Evolutionary conservation across 2,329 filamentous ascomycete genomes (phyloP).

Genomic region (Cladophialophora exuberans): DNA sequence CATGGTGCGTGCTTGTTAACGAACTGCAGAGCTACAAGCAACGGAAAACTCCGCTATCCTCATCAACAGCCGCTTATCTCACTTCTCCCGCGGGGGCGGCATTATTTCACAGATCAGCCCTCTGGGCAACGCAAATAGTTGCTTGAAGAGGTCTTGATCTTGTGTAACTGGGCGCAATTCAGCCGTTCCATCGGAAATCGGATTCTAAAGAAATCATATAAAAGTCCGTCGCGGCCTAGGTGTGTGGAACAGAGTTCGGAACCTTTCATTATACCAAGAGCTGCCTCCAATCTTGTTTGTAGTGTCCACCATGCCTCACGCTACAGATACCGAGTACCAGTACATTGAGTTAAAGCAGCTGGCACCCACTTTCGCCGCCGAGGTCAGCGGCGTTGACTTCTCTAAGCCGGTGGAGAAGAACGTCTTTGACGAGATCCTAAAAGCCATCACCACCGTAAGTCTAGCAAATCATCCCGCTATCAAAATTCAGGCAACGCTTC

Average conservation of each 20-base stretch:
- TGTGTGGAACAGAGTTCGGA: no score
- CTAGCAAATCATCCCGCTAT: no score
- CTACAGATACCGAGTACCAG: slow-evolving; percentile 35
- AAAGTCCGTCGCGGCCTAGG: no score
- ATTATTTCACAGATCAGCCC: slow-evolving; percentile 5
- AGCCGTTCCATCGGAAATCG: no score
- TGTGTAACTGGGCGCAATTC: no score
- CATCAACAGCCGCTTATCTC: slow-evolving; percentile 4
- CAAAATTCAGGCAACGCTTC: neutral
- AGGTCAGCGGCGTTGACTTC: slow-evolving; percentile 44
- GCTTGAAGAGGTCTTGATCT: neutral
- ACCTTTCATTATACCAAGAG: no score
- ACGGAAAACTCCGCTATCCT: slow-evolving; percentile 11
- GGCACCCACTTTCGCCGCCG: slow-evolving; percentile 44
- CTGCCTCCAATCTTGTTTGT: no score
- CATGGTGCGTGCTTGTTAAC: no score
- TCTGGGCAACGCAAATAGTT: neutral
- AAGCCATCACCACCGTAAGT: slow-evolving; percentile 42
- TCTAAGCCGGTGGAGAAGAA: slow-evolving; percentile 38
- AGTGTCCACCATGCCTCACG: slow-evolving; percentile 29
- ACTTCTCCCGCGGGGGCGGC: slow-evolving; percentile 14
- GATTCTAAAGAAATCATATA: no score
- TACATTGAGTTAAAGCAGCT: slow-evolving; percentile 40
- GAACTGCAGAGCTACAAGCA: neutral
- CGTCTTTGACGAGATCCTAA: slow-evolving; percentile 42